Evolutionary conservation across 1,139 yeast species (phyloP), one percentile per base, ranked within the genome.

Genomic region (Candida sanyaensis): DNA sequence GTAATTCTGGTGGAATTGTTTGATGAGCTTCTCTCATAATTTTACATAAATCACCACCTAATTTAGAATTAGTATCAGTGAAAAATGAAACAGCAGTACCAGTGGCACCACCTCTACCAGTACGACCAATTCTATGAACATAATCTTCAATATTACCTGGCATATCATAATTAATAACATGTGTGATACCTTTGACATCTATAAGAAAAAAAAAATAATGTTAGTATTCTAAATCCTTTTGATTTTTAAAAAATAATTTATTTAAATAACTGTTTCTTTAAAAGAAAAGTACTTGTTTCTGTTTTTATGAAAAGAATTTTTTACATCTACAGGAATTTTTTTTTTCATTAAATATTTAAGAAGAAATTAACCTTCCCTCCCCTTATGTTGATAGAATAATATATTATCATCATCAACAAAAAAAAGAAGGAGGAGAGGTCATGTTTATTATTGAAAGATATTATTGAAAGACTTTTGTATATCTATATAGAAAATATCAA

Each of bases 61-160:
- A 82, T 73, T 87, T 84, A 62, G 88, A 77, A 78, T 90, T 89
- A 56, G 80, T 92, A 56, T 85, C 88, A 50, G 98, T 91, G 81
- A 93, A 93, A 71, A 93, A 83, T 9, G 99, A 91, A 57, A 92
- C 84, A 51, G 99, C 97, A 55, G 96, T 91, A 79, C 99, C 99
- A 54, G 80, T 78, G 55, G 90, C 84, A 70, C 98, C 98, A 57
- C 97, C 99, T 83, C 99, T 90, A 69, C 99, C 99, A 55, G 98
- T 92, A 85, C 99, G 90, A 68, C 97, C 97, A 63, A 88, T 88
- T 71, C 96, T 82, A 71, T 88, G 96, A 52, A 93, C 97, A 70
- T 93, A 93, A 75, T 93, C 98, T 77, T 93, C 99, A 66, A 91
- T 88, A 76, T 92, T 93, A 73, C 91, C 91, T 64, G 99, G 98